Conservation (phyloP, 495 filamentous ascomycete genomes). For the Bathelium albidoporum region DNA sequence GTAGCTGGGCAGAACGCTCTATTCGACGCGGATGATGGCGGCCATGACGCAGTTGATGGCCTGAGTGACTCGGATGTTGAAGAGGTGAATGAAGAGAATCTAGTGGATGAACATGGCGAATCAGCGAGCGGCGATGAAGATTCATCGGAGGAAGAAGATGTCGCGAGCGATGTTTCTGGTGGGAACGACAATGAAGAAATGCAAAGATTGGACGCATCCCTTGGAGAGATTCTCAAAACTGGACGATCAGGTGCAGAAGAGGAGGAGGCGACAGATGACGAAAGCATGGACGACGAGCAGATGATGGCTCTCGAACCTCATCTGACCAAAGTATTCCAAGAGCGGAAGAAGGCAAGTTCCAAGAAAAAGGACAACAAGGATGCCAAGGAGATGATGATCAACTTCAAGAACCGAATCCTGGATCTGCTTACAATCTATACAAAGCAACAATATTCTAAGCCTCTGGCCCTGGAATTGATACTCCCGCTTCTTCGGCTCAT, state of each 20-base stretch:
- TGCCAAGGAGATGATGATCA: conserved; percentile 78
- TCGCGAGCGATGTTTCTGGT: conserved; percentile 3
- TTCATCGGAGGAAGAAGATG: conserved; percentile 16
- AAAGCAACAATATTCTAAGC: conserved; percentile 61
- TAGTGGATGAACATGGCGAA: conserved; percentile 29
- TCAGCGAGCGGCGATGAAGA: conserved; percentile 28
- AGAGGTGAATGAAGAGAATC: conserved; percentile 40
- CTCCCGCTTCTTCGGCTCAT: conserved; percentile 52
- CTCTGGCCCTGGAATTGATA: conserved; percentile 55
- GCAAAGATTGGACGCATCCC: conserved; percentile 19
- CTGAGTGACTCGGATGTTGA: conserved; percentile 36
- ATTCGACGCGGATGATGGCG: conserved; percentile 65
- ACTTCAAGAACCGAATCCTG: conserved; percentile 89
- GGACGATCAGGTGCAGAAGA: conserved; percentile 4
- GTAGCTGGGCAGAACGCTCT: conserved; percentile 72
- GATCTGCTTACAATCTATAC: conserved; percentile 80
- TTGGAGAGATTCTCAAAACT: conserved; percentile 21
- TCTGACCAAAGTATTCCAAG: conserved; percentile 72
- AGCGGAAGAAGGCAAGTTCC: conserved; percentile 47
- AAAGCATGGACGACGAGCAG: conserved; percentile 85
- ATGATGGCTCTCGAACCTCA: conserved; percentile 84
- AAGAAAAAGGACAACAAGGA: conserved; percentile 76
- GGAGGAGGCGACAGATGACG: conserved; percentile 17
- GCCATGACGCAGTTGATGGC: conserved; percentile 48
- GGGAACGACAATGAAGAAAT: conserved; percentile 18